A percentile compares a stretch with the other conserved stretches of the same genome.
phyloP scores from a whole-genome alignment of 2,329 filamentous ascomycete species.

The Tolypocladium ophioglossoides region DNA sequence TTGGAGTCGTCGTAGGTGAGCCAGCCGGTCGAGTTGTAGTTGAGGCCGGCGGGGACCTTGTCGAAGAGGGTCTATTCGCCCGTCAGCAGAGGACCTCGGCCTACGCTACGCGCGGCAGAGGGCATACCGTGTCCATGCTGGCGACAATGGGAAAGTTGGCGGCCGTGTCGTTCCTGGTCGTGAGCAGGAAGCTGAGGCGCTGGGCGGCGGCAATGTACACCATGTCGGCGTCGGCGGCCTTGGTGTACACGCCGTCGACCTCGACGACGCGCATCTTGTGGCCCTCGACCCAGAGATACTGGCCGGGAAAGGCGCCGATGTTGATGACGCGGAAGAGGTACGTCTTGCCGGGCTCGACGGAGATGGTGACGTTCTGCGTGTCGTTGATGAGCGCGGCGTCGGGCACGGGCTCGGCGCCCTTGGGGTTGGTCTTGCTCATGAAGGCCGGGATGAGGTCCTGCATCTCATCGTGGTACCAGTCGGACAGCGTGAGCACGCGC shows the following conservation, averaged over 20 bases:
- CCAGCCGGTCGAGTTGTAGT: slow-evolving; percentile 60
- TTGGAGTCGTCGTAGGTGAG: slow-evolving; percentile 43
- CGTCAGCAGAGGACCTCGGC: not conserved
- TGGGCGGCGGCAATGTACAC: slow-evolving; percentile 61
- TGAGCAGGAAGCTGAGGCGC: slow-evolving; percentile 52
- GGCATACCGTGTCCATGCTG: slow-evolving; percentile 55
- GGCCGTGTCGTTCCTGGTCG: slow-evolving; percentile 48
- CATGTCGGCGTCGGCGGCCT: slow-evolving; percentile 47
- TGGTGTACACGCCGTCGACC: slow-evolving; percentile 61
- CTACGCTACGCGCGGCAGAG: not conserved
- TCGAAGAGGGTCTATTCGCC: slow-evolving; percentile 53
- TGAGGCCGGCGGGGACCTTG: slow-evolving; percentile 51
- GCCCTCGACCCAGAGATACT: slow-evolving; percentile 57
- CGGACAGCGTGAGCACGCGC: slow-evolving; percentile 52
- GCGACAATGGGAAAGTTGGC: slow-evolving; percentile 58
- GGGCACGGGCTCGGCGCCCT: slow-evolving; percentile 55
- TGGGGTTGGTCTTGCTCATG: slow-evolving; percentile 43
- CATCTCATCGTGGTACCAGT: slow-evolving; percentile 59
- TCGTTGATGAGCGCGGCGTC: slow-evolving; percentile 63
- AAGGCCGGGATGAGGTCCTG: slow-evolving; percentile 33
- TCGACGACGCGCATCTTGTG: slow-evolving; percentile 61
- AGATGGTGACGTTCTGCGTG: slow-evolving; percentile 46
- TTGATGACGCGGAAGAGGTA: slow-evolving; percentile 66
- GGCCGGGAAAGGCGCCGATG: slow-evolving; percentile 59
- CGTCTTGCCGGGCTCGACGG: slow-evolving; percentile 55